Percentiles rank a stretch among this genome's conserved stretches.
These are phyloP conservation scores for Sarcodon sp. DNA, from an alignment of 768 basidiomycete species.

Conservation along the genomic window DNA sequence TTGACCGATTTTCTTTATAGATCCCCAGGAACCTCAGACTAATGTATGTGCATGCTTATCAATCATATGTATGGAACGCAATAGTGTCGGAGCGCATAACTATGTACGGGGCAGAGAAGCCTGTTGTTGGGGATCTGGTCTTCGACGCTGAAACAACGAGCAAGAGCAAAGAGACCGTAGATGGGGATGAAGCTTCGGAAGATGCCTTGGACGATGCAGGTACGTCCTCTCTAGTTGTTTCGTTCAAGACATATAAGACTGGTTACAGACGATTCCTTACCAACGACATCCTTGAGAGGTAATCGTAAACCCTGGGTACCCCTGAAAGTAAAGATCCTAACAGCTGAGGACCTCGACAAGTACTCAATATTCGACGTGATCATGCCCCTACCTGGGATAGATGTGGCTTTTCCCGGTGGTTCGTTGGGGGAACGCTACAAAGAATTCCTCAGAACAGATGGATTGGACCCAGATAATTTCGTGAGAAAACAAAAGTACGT, in stretches of 20 bases:
- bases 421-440: constrained; percentile 75
- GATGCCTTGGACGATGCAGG: neutral
- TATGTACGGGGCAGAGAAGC: constrained; percentile 55
- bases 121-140: constrained; percentile 86
- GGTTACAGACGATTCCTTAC: constrained; percentile 4
- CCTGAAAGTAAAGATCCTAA: constrained; percentile 65
- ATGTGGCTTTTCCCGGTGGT: constrained; percentile 88
- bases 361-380: constrained; percentile 91
- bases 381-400: constrained; percentile 94
- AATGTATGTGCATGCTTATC: constrained; percentile 98
- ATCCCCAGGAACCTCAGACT: constrained; percentile 90
- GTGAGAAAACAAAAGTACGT: constrained; percentile 78
- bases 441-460: constrained; percentile 74
- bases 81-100: constrained; percentile 90
- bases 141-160: constrained; percentile 33
- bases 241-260: neutral
- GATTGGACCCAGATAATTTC: constrained; percentile 84
- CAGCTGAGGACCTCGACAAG: constrained; percentile 62
- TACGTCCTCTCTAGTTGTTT: neutral
- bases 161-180: constrained; percentile 16
- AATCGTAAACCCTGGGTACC: constrained; percentile 41
- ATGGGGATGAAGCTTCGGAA: constrained; percentile 15
- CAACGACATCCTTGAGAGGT: constrained; percentile 6
- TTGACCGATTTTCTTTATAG: constrained; percentile 24
- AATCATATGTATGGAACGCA: constrained; percentile 97